Evolutionary conservation across 495 filamentous ascomycete species (phyloP), one percentile per base, ranked within the genome.

Genomic region (Cenococcum geophilum): DNA sequence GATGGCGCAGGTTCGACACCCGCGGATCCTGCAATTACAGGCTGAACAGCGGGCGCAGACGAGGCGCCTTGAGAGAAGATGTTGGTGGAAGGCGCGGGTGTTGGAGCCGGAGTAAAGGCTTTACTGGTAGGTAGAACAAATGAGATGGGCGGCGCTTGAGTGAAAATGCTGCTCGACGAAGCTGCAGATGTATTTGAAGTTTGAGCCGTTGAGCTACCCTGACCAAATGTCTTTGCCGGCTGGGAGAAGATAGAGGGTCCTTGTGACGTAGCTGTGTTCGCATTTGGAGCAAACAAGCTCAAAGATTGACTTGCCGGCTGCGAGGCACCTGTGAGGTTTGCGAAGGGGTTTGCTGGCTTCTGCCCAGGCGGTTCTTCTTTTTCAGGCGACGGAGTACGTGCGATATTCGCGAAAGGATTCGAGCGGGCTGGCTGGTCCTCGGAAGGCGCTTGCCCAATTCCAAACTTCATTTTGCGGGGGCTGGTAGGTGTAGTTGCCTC

Each of bases 371-470:
- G 27, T 32, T 32, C 14, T n/a, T 49, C 45, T 49, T 49, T 49
- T 9, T 18, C 45, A 18, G 45, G 45, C 45, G 45, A 49, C 6
- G 45, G 45, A 22, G 45, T 49, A 18, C 45, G 45, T 14, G 45
- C 45, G 22, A 49, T 49, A 49, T 49, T 49, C 9, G 45, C 45
- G 22, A 49, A 49, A 49, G 45, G 45, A 18, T 49, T 49, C 1
- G 18, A 8, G 5, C 18, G 18, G 25, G 9, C 14, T 0, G 49
- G 20, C 49, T 23, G 10, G 21, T 52, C 14, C 1, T 25, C 25
- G 8, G 49, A 23, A 52, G 49, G 49, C 22, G 45, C 22, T 18
- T 49, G 45, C 27, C 27, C 27, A 32, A 32, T 32, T 8, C 45
- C 45, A 52, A 52, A 52, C 9, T 32, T 8, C 5, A 16, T 16